Evolutionary conservation across 805 yeast species (phyloP).

Genomic region (Candida montana): DNA sequence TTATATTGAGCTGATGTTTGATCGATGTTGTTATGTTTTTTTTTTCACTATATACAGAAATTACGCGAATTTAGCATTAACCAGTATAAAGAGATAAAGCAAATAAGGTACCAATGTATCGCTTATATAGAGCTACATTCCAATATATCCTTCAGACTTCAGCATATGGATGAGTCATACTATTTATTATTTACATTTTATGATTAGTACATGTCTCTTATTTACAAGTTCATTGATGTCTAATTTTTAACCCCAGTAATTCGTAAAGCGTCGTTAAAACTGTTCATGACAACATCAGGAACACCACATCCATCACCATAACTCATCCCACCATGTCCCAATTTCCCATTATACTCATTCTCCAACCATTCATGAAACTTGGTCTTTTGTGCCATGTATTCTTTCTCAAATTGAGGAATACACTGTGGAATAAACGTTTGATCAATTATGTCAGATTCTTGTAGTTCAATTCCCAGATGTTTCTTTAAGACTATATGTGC

Average conservation of each 20-base stretch:
- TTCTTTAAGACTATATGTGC: conserved; percentile 35
- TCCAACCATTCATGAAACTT: conserved; percentile 30
- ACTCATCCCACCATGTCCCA: conserved; percentile 73
- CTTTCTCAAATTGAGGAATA: conserved; percentile 77
- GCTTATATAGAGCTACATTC: too few species aligned
- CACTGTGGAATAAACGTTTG: conserved; percentile 47
- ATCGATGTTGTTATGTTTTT: too few species aligned
- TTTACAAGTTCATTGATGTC: too few species aligned
- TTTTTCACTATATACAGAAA: background rate
- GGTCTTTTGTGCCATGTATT: conserved; percentile 46
- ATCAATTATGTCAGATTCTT: conserved; percentile 21
- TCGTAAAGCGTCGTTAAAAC: conserved; percentile 48
- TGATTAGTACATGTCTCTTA: too few species aligned
- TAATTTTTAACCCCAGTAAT: too few species aligned
- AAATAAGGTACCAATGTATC: too few species aligned
- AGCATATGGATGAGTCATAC: too few species aligned
- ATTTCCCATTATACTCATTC: conserved; percentile 32
- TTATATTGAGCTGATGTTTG: too few species aligned
- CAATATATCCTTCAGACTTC: too few species aligned
- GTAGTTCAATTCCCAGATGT: conserved; percentile 33
- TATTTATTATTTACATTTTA: too few species aligned
- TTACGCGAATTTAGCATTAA: too few species aligned
- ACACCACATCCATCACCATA: conserved; percentile 82
- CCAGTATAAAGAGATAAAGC: too few species aligned
- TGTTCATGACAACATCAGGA: conserved; percentile 74